Conservation (phyloP, 2,329 filamentous ascomycete species). For the Stagonosporopsis rhizophila region DNA sequence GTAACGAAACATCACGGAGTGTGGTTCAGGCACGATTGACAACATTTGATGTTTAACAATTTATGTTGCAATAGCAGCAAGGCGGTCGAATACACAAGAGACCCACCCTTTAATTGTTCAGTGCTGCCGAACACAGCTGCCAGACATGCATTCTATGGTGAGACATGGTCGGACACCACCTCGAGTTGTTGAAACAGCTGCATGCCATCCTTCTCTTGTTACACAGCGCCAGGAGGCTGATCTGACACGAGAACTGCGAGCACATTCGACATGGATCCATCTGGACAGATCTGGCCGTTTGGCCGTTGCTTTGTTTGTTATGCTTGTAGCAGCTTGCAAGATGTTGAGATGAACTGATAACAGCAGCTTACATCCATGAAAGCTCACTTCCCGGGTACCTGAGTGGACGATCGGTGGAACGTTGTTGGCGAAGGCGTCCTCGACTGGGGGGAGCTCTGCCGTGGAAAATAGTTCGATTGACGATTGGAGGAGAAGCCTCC, state of each 20-base stretch:
- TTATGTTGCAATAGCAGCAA: background rate
- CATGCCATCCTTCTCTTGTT: constrained; percentile 28
- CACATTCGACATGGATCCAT: constrained; percentile 8
- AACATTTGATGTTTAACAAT: background rate
- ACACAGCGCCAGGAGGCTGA: constrained; percentile 23
- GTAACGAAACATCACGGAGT: constrained; percentile 2
- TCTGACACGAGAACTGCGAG: constrained; percentile 23
- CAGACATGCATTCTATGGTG: constrained; percentile 18
- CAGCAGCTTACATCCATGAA: constrained; percentile 4
- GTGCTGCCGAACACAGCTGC: constrained; percentile 2
- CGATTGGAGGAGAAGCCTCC: constrained; percentile 22
- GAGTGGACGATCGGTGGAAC: constrained; percentile 9
- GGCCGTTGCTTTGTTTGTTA: background rate
- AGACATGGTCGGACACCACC: constrained; percentile 31
- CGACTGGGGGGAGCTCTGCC: constrained; percentile 21
- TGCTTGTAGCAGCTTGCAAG: background rate
- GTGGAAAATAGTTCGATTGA: constrained; percentile 12
- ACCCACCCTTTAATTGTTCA: background rate
- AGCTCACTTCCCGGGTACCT: constrained; percentile 21
- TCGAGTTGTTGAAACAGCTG: constrained; percentile 31
- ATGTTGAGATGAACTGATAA: background rate
- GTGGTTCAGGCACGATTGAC: background rate
- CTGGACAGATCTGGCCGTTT: constrained; percentile 16
- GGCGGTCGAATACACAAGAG: constrained; percentile 3
- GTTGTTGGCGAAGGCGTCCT: constrained; percentile 1